phyloP scores from a whole-genome alignment of 345 rosid genomes.

The Citrus inodora region DNA sequence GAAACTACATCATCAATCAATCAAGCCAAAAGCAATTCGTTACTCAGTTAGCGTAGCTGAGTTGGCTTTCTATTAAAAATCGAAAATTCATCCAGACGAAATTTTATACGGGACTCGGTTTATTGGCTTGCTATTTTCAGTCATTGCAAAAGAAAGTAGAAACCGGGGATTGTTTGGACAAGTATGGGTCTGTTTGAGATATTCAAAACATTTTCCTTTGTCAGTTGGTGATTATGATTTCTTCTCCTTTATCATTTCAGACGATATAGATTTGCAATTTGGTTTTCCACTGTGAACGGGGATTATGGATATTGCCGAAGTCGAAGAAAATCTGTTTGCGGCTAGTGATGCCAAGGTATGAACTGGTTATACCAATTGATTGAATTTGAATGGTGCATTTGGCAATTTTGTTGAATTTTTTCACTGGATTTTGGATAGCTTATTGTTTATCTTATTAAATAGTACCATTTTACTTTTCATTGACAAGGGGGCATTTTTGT shows the following conservation, averaged over 20 bases:
- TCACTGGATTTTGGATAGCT: neutral
- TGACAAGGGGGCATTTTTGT: neutral
- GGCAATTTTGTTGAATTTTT: neutral
- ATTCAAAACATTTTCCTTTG: neutral
- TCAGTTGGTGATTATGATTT: conserved; percentile 12
- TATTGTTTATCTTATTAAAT: neutral
- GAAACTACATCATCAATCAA: neutral
- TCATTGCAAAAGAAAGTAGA: neutral
- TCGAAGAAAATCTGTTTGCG: conserved; percentile 89
- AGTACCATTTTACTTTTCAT: neutral
- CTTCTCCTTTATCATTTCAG: conserved; percentile 32
- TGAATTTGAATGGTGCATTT: neutral
- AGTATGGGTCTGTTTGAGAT: neutral
- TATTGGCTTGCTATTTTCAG: neutral
- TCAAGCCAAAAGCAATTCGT: neutral
- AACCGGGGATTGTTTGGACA: neutral
- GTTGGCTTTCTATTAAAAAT: neutral
- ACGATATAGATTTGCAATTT: conserved; percentile 28
- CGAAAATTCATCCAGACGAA: neutral
- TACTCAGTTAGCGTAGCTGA: neutral
- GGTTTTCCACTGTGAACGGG: conserved; percentile 31
- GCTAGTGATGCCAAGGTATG: conserved; percentile 96
- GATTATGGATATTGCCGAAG: conserved; percentile 77
- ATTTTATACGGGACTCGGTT: neutral
- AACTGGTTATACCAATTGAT: neutral